phyloP scores from a whole-genome alignment of 208 protist genomes.

The Leishmania arabica region DNA sequence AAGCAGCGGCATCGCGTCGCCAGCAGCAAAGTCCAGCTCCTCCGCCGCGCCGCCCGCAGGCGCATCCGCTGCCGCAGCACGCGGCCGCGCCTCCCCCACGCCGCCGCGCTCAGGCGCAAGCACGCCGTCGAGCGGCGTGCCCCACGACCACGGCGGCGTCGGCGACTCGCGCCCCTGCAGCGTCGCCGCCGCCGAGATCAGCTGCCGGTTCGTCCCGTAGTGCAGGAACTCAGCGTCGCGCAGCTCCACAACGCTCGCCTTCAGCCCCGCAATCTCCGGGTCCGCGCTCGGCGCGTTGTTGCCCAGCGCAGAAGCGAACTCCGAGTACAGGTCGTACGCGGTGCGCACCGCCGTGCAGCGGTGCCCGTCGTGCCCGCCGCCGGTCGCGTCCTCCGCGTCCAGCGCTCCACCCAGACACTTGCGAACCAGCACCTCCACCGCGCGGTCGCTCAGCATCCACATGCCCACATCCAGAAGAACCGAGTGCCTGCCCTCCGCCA shows the following conservation, averaged over 20 bases:
- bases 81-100: not conserved
- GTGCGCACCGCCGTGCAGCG: constrained; percentile 13
- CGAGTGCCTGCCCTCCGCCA: constrained; percentile 9
- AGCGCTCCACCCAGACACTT: constrained; percentile 16
- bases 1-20: constrained; percentile 35
- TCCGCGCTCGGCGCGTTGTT: constrained; percentile 7
- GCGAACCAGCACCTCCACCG: constrained; percentile 33
- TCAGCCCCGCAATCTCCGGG: constrained; percentile 19
- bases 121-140: constrained; percentile 26
- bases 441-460: constrained; percentile 56
- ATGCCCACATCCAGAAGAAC: constrained; percentile 45
- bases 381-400: not conserved
- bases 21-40: constrained; percentile 17
- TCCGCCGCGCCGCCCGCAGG: not conserved
- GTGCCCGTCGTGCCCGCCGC: not conserved
- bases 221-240: constrained; percentile 41
- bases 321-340: constrained; percentile 48
- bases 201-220: constrained; percentile 42
- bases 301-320: constrained; percentile 44
- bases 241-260: constrained; percentile 40
- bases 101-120: constrained; percentile 16
- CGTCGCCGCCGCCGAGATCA: constrained; percentile 37
- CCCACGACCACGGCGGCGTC: constrained; percentile 29
- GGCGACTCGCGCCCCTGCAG: constrained; percentile 30
- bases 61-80: not conserved